Percentiles rank a stretch among this genome's conserved stretches.
These are phyloP conservation scores for Cercospora sp. DNA, from an alignment of 2,329 filamentous ascomycete genomes.

Conservation along the genomic window DNA sequence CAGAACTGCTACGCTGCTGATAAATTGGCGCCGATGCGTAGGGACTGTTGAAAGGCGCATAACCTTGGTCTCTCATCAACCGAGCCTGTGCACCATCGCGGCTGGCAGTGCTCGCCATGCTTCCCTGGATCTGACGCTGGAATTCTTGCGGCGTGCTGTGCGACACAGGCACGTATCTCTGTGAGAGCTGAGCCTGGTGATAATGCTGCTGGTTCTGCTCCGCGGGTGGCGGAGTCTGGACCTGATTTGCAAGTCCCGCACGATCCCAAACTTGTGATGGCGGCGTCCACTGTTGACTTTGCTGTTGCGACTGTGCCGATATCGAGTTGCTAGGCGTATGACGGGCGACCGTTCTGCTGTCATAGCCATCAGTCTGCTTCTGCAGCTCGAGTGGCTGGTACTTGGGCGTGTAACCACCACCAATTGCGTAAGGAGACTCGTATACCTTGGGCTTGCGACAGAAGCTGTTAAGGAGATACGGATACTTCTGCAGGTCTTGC, in stretches of 20 bases:
- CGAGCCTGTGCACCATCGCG: conserved; percentile 39
- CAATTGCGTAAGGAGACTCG: conserved; percentile 49
- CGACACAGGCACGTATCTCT: conserved; percentile 22
- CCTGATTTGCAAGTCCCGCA: conserved; percentile 23
- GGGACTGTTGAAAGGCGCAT: conserved; percentile 22
- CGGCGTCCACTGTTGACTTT: conserved; percentile 40
- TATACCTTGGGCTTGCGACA: conserved; percentile 48
- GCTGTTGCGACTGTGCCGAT: conserved; percentile 21
- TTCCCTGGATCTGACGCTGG: conserved; percentile 36
- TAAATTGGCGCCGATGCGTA: conserved; percentile 16
- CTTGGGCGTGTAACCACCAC: conserved; percentile 44
- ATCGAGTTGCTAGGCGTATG: conserved; percentile 35
- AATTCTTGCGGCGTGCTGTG: conserved; percentile 49
- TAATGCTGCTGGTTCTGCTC: conserved; percentile 24
- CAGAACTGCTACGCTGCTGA: conserved; percentile 30
- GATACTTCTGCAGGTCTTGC: conserved; percentile 47
- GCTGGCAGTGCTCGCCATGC: conserved; percentile 36
- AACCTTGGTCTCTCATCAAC: conserved; percentile 37
- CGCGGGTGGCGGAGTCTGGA: conserved; percentile 25
- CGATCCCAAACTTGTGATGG: conserved; percentile 37
- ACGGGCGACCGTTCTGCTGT: conserved; percentile 15
- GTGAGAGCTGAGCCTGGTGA: conserved; percentile 14
- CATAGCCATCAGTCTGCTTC: conserved; percentile 16
- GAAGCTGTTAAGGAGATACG: conserved; percentile 49
- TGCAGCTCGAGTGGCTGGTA: conserved; percentile 40